These are phyloP conservation scores for Fagopyrum tataricum DNA, from an alignment of 148 eudicot species.

Conservation along the genomic window DNA sequence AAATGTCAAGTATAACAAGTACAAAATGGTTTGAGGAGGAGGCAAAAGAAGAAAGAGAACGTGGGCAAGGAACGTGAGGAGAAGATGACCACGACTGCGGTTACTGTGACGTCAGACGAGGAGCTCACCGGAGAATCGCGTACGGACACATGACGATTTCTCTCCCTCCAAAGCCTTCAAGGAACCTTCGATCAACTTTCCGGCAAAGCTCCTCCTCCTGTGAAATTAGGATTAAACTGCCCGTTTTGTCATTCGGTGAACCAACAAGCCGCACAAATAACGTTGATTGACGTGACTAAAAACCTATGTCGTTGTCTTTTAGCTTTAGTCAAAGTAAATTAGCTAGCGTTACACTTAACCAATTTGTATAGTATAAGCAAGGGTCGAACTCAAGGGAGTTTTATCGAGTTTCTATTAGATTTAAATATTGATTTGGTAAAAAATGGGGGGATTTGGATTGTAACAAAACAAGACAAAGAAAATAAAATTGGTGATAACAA, in stretches of 20 bases:
- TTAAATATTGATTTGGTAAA: too few relatives aligned
- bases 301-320: too few relatives aligned
- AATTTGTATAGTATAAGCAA: too few relatives aligned
- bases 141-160: constrained; percentile 66
- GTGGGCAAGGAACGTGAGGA: neutral
- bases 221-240: constrained; percentile 50
- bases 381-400: too few relatives aligned
- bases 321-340: too few relatives aligned
- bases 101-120: neutral
- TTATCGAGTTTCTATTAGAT: too few relatives aligned
- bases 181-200: constrained; percentile 21
- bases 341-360: too few relatives aligned
- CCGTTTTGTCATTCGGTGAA: constrained; percentile 18
- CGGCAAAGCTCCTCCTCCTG: constrained; percentile 34
- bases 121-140: constrained; percentile 52
- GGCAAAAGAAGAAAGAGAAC: neutral
- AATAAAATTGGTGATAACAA: too few relatives aligned
- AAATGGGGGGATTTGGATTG: too few relatives aligned
- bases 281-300: too few relatives aligned
- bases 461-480: too few relatives aligned
- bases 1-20: neutral
- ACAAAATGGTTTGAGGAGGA: constrained; percentile 15
- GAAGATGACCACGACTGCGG: neutral
- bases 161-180: constrained; percentile 20
- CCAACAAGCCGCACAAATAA: constrained; percentile 69